Evolutionary conservation across 2,329 filamentous ascomycete genomes (phyloP).

Genomic region (Fusarium abutilonis): DNA sequence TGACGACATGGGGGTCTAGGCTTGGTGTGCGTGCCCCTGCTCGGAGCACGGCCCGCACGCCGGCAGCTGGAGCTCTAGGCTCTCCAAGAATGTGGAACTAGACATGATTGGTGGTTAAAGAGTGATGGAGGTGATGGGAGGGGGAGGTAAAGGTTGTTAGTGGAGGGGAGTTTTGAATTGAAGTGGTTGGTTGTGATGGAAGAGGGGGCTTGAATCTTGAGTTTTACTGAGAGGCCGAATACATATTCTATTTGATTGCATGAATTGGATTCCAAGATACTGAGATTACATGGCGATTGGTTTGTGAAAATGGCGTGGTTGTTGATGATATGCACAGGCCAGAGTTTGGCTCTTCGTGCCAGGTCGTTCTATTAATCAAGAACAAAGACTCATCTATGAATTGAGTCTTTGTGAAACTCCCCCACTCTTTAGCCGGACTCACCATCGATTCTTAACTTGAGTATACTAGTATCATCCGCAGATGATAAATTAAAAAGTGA

Average conservation of each 20-base stretch:
- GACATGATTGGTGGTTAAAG: constrained; percentile 39
- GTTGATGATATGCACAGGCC: constrained; percentile 36
- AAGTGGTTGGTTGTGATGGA: constrained; percentile 5
- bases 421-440: constrained; percentile 26
- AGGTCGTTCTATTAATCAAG: constrained; percentile 5
- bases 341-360: constrained; percentile 5
- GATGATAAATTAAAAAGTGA: constrained; percentile 14
- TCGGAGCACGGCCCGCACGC: constrained; percentile 37
- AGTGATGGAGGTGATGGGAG: constrained; percentile 26
- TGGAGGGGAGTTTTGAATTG: constrained; percentile 7
- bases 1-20: constrained; percentile 34
- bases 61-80: constrained; percentile 42
- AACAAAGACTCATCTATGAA: background rate
- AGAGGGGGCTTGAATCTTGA: background rate
- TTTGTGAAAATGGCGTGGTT: constrained; percentile 21
- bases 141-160: constrained; percentile 25
- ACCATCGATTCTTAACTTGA: constrained; percentile 6
- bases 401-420: constrained; percentile 11
- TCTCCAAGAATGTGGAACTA: constrained; percentile 44
- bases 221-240: background rate
- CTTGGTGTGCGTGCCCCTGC: constrained; percentile 23
- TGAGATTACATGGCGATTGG: constrained; percentile 8
- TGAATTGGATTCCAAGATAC: background rate
- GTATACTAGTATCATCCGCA: constrained; percentile 2
- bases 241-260: constrained; percentile 10